Conservation (phyloP, 2,329 filamentous ascomycete genomes). For the Neofusicoccum ribis region DNA sequence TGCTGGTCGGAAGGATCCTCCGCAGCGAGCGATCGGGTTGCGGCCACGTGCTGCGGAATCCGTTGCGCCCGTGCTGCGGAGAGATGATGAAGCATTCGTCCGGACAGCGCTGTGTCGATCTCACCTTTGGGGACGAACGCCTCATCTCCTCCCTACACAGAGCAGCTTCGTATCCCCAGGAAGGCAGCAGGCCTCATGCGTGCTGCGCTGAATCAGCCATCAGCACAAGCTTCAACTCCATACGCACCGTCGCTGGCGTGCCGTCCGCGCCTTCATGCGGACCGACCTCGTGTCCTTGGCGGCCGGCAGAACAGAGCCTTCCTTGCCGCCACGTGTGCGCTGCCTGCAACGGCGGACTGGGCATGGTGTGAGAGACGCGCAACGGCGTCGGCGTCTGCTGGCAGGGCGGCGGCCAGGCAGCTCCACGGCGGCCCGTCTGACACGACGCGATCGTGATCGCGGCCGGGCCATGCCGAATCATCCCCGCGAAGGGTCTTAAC, state of each 20-base stretch:
- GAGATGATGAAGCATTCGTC: conserved; percentile 6
- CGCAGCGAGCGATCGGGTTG: background rate
- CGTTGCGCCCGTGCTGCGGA: conserved; percentile 11
- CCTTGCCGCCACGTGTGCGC: background rate
- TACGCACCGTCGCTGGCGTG: background rate
- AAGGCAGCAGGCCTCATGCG: background rate
- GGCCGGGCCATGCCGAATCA: conserved; percentile 9
- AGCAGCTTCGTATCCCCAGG: background rate
- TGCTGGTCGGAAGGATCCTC: background rate
- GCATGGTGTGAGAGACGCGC: conserved; percentile 7
- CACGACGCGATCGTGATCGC: conserved; percentile 10
- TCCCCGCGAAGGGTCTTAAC: conserved; percentile 9
- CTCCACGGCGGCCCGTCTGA: conserved; percentile 8
- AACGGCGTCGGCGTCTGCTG: background rate
- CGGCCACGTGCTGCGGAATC: conserved; percentile 1
- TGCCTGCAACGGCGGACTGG: background rate
- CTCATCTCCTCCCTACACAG: background rate
- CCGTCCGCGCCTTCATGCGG: background rate
- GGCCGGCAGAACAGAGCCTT: background rate
- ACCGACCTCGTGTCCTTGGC: conserved; percentile 7
- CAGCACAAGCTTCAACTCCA: background rate
- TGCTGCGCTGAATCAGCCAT: background rate
- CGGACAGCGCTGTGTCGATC: background rate
- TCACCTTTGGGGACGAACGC: background rate
- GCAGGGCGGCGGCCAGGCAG: background rate